Percentiles rank a stretch among this genome's conserved stretches.
These are phyloP conservation scores for Lepiota venenata DNA, from an alignment of 768 basidiomycete genomes.

Conservation along the genomic window DNA sequence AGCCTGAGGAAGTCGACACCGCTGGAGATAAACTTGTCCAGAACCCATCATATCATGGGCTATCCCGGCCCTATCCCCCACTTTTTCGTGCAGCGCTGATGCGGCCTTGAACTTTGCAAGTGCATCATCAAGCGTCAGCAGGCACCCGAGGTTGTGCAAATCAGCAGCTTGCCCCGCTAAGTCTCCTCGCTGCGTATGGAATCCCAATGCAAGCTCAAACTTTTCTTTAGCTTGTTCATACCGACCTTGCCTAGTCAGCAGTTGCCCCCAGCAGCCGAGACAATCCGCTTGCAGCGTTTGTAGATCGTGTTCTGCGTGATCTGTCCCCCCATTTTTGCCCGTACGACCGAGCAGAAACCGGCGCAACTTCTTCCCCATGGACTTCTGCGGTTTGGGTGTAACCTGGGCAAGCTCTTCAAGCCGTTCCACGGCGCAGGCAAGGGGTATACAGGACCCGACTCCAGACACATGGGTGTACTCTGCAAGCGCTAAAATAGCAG, in stretches of 20 bases:
- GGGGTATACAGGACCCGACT: slow-evolving; percentile 16
- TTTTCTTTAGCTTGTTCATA: slow-evolving; percentile 20
- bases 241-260: slow-evolving; percentile 19
- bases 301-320: neutral
- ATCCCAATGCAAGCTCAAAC: slow-evolving; percentile 17
- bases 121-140: slow-evolving; percentile 15
- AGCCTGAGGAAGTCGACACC: slow-evolving; percentile 11
- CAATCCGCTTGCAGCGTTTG: slow-evolving; percentile 22
- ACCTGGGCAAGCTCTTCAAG: slow-evolving; percentile 7
- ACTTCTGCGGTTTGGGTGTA: neutral
- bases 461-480: slow-evolving; percentile 23
- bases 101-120: slow-evolving; percentile 16
- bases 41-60: slow-evolving; percentile 24
- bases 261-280: slow-evolving; percentile 25
- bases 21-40: slow-evolving; percentile 19
- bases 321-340: neutral
- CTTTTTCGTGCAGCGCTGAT: slow-evolving; percentile 16
- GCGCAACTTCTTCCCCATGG: neutral
- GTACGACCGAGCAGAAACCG: slow-evolving; percentile 1
- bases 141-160: slow-evolving; percentile 22
- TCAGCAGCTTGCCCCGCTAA: slow-evolving; percentile 24
- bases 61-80: slow-evolving; percentile 18
- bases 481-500: slow-evolving; percentile 20
- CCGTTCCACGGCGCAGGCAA: slow-evolving; percentile 18
- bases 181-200: slow-evolving; percentile 22